These are phyloP conservation scores for Ustilago bromivora DNA, from an alignment of 1,284 basidiomycete species.

Conservation along the genomic window DNA sequence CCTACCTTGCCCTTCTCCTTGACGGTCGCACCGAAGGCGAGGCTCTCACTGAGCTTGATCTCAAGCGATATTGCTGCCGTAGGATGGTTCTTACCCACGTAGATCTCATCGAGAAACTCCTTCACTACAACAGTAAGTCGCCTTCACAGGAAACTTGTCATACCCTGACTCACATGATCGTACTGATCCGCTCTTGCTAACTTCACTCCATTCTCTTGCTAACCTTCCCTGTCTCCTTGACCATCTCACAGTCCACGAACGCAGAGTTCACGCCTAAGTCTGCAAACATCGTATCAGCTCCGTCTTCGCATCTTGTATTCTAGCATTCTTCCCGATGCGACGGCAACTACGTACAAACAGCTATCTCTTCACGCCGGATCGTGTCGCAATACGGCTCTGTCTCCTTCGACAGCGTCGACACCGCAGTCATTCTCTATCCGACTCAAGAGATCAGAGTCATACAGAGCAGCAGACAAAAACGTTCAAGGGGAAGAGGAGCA, in stretches of 20 bases:
- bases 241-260: slow-evolving; percentile 38
- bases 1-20: slow-evolving; percentile 66
- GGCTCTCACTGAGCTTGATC: slow-evolving; percentile 87
- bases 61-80: slow-evolving; percentile 95
- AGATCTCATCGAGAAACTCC: slow-evolving; percentile 93
- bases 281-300: not conserved
- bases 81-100: slow-evolving; percentile 98
- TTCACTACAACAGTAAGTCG: slow-evolving; percentile 92
- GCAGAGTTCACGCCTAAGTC: slow-evolving; percentile 35
- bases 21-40: slow-evolving; percentile 76
- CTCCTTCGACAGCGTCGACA: no score
- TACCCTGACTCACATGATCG: not conserved
- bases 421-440: not conserved
- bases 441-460: not conserved
- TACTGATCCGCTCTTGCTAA: not conserved
- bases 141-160: not conserved
- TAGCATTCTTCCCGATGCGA: slow-evolving; percentile 22
- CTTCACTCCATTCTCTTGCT: not conserved
- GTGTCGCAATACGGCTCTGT: not conserved
- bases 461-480: not conserved
- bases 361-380: not conserved
- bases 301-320: slow-evolving; percentile 32
- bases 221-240: not conserved
- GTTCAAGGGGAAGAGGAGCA: not conserved
- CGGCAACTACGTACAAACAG: slow-evolving; percentile 8